Percentiles rank a stretch among this genome's conserved stretches.
Evolutionary conservation across 1,139 yeast genomes (phyloP).

Genomic region (Suhomyces guaymorum): DNA sequence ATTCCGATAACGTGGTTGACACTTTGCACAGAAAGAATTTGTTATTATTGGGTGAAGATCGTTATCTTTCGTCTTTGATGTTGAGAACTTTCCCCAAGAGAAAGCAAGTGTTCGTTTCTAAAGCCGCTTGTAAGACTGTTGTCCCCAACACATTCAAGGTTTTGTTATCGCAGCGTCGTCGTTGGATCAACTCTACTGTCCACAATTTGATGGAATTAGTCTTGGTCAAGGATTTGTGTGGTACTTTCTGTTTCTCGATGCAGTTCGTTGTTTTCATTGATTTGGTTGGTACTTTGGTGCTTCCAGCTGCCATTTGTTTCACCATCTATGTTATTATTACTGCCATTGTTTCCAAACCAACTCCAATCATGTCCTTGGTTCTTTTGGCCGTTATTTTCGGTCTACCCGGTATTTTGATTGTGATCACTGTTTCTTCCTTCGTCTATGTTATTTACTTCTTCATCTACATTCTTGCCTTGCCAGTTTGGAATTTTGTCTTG

Average conservation of each 20-base stretch:
- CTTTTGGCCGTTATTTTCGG: constrained; percentile 84
- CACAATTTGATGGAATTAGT: constrained; percentile 93
- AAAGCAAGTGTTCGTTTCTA: constrained; percentile 89
- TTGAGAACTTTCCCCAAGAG: constrained; percentile 90
- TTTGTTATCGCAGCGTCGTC: constrained; percentile 89
- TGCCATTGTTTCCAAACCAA: constrained; percentile 78
- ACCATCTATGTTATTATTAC: constrained; percentile 78
- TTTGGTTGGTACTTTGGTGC: constrained; percentile 83
- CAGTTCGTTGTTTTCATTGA: constrained; percentile 90
- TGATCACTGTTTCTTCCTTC: constrained; percentile 81
- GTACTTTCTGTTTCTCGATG: constrained; percentile 97
- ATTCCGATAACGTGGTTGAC: constrained; percentile 83
- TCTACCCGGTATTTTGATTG: constrained; percentile 82
- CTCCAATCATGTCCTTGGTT: constrained; percentile 78
- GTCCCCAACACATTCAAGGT: constrained; percentile 85
- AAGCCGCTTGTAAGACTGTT: constrained; percentile 92
- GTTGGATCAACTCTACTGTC: constrained; percentile 98
- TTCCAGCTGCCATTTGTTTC: constrained; percentile 89
- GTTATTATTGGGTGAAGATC: constrained; percentile 88
- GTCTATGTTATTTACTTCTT: constrained; percentile 81
- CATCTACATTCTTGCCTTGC: constrained; percentile 78
- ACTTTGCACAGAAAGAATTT: constrained; percentile 90
- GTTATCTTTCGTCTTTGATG: constrained; percentile 87
- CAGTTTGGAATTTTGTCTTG: constrained; percentile 91
- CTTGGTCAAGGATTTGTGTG: constrained; percentile 87